Evolutionary conservation across 1,139 yeast genomes (phyloP).

Genomic region (Yamadazyma conglobata): DNA sequence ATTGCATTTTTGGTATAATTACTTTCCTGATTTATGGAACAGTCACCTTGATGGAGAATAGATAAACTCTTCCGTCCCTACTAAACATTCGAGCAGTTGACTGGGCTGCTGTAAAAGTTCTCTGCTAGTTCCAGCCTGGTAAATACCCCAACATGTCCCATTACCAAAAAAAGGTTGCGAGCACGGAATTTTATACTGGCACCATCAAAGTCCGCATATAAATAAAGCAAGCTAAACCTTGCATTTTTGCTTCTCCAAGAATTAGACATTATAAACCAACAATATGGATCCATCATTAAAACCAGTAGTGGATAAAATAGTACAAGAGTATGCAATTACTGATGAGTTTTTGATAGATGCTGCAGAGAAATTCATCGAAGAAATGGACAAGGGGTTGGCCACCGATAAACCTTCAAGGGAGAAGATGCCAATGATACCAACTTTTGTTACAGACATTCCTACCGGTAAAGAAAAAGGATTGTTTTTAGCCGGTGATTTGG

Average conservation of each 20-base stretch:
- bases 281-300: constrained; percentile 30
- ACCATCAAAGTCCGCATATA: neutral
- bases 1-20: no score
- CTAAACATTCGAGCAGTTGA: no score
- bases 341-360: constrained; percentile 52
- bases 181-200: constrained; percentile 1
- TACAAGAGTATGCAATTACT: constrained; percentile 51
- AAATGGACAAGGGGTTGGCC: constrained; percentile 60
- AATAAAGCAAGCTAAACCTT: no score
- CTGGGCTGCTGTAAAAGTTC: no score
- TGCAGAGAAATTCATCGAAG: constrained; percentile 60
- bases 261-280: constrained; percentile 1
- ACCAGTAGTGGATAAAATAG: constrained; percentile 45
- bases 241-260: no score
- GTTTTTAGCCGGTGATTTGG: constrained; percentile 77
- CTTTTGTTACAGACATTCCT: constrained; percentile 78
- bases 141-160: no score
- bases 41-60: no score
- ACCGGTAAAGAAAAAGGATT: constrained; percentile 78
- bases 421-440: constrained; percentile 83
- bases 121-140: no score
- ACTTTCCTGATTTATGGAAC: no score
- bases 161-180: neutral
- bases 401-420: constrained; percentile 36
- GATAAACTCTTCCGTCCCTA: no score